These are phyloP conservation scores for Forsythia viridissima DNA, from an alignment of 257 asterid genomes.

Conservation along the genomic window DNA sequence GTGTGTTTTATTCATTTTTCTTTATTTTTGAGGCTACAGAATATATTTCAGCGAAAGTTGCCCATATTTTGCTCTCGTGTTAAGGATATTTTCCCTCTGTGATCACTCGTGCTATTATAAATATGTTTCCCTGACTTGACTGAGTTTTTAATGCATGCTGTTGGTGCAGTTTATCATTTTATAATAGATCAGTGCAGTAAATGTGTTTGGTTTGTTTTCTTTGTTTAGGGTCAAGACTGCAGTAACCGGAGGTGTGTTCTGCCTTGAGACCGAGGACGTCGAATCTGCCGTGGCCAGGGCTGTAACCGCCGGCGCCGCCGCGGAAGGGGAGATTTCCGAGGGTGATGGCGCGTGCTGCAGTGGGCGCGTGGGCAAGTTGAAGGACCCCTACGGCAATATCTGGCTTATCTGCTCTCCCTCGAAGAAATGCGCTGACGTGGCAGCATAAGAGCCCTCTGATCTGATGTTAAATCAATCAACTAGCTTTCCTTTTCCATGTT, in stretches of 20 bases:
- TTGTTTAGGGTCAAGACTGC: constrained; percentile 44
- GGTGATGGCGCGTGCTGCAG: constrained; percentile 53
- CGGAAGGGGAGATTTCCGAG: constrained; percentile 43
- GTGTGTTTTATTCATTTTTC: too few relatives aligned
- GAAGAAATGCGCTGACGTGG: constrained; percentile 42
- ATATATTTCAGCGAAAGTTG: too few relatives aligned
- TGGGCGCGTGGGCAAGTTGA: constrained; percentile 61
- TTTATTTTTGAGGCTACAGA: too few relatives aligned
- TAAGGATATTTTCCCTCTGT: neutral
- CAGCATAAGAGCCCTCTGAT: constrained; percentile 35
- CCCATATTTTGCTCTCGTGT: neutral
- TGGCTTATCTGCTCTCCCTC: constrained; percentile 63
- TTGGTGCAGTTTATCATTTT: too few relatives aligned
- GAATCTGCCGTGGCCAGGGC: constrained; percentile 64
- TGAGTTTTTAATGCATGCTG: neutral
- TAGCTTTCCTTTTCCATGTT: neutral
- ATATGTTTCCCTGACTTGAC: neutral
- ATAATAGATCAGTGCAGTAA: too few relatives aligned
- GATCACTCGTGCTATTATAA: neutral
- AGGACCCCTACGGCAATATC: constrained; percentile 72
- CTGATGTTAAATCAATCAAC: neutral
- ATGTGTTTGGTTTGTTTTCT: neutral
- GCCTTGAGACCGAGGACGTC: constrained; percentile 62
- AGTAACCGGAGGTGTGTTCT: constrained; percentile 38
- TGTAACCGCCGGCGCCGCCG: constrained; percentile 57